Evolutionary conservation across 805 yeast species (phyloP).

Genomic region (Schwanniomyces pseudopolymorphus): DNA sequence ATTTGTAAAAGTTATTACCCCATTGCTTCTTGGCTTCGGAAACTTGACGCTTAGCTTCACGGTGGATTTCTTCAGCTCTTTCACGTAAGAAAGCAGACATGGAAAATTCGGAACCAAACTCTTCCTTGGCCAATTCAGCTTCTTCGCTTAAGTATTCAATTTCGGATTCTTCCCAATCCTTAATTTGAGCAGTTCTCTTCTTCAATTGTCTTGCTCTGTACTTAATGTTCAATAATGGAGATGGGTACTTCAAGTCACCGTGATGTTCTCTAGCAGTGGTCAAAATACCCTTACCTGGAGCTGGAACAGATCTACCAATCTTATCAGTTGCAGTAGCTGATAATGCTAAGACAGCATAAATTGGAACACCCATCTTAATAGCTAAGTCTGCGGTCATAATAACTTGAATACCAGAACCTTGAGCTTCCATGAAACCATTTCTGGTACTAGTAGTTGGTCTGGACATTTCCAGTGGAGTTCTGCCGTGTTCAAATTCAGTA

Average conservation of each 20-base stretch:
- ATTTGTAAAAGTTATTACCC: slow-evolving; percentile 92
- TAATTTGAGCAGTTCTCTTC: slow-evolving; percentile 73
- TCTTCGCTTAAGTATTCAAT: slow-evolving; percentile 68
- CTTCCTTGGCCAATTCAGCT: slow-evolving; percentile 54
- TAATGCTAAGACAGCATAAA: slow-evolving; percentile 91
- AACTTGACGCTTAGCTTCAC: slow-evolving; percentile 82
- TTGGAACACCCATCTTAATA: slow-evolving; percentile 97
- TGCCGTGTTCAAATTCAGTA: slow-evolving; percentile 89
- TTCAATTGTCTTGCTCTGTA: slow-evolving; percentile 92
- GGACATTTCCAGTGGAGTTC: slow-evolving; percentile 98
- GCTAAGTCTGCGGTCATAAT: slow-evolving; percentile 95
- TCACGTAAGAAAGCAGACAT: slow-evolving; percentile 61
- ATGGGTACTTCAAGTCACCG: slow-evolving; percentile 72
- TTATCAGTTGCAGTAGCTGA: slow-evolving; percentile 97
- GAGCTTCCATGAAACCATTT: slow-evolving; percentile 99
- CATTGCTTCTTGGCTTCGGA: slow-evolving; percentile 88
- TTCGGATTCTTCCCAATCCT: slow-evolving; percentile 84
- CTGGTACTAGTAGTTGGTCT: slow-evolving; percentile 97
- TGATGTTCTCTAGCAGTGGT: slow-evolving; percentile 96
- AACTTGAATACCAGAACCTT: slow-evolving; percentile 98
- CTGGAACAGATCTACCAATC: slow-evolving; percentile 98
- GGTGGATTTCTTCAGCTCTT: slow-evolving; percentile 81
- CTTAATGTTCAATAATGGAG: slow-evolving; percentile 81
- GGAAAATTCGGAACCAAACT: slow-evolving; percentile 49
- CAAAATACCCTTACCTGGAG: slow-evolving; percentile 99